Evolutionary conservation across 2,329 filamentous ascomycete species (phyloP), one percentile per base, ranked within the genome.

Genomic region (Paecilomyces fulvus): DNA sequence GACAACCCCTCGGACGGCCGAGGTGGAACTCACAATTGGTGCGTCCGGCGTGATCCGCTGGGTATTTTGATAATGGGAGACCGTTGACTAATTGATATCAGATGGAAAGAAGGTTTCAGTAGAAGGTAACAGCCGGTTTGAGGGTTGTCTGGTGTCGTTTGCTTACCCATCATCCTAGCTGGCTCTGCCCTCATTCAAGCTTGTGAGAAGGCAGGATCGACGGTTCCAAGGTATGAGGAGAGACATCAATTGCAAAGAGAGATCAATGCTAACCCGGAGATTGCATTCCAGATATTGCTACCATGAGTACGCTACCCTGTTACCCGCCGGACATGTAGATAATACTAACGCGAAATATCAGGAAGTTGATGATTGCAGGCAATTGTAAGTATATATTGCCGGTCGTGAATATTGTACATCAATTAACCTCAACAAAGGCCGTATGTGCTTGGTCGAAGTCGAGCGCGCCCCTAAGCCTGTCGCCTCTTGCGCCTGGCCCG

Each of bases 361-460:
- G 89, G 74, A 97, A 99, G 79, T 83, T 99, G 66, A 91, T 95
- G 87, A 96, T 99, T 82, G 94, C 94, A 70, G 94, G 94, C 77
- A 99, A 97, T 79, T 99, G 94, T 79, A 67, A 50, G 72, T 63
- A 33, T 53, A 54, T 5, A 25, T 17, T 20, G 14, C 17, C 25
- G 33, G 7, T 54, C 8, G 30, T 23, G 14, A 10, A 17, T 3
- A 21, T 33, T 46, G 10, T 14, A 33, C 3, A 31, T 53, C 54
- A 30, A 10, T 59, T 58, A 59, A 60, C 54, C 48, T 59, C 37
- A n/a, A 30, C 12, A 58, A 52, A 77, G 74, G 74, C 77, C 91
- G 94, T 80, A 99, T 99, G 94, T 99, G 94, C 78, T 80, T 99
- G 70, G 94, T 99, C 70, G 94, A 99, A 80, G 94, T 99, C 64